phyloP scores from a whole-genome alignment of 768 basidiomycete genomes.

The Chalciporus piperatus region DNA sequence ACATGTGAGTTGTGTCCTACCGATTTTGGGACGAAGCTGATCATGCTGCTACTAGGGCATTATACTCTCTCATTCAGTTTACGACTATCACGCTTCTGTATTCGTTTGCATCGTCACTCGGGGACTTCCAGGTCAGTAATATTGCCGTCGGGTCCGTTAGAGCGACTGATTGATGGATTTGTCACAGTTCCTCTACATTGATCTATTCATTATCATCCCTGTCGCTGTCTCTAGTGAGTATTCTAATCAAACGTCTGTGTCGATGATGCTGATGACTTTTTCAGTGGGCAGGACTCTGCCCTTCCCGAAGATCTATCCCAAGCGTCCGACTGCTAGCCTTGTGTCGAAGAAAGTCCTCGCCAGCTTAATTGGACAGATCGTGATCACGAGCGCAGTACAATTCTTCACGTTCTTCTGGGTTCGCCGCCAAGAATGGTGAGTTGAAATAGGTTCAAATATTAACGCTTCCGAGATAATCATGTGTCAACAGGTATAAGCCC shows the following conservation, averaged over 20 bases:
- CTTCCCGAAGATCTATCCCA: slow-evolving; percentile 80
- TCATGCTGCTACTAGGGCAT: slow-evolving; percentile 58
- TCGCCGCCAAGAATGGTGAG: slow-evolving; percentile 76
- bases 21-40: slow-evolving; percentile 5
- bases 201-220: slow-evolving; percentile 96
- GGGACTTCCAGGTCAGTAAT: slow-evolving; percentile 84
- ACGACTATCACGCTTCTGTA: slow-evolving; percentile 96
- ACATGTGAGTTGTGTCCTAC: slow-evolving; percentile 66
- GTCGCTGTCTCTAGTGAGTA: slow-evolving; percentile 91
- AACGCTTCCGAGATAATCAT: neutral
- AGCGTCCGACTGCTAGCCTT: slow-evolving; percentile 91
- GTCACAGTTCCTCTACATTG: slow-evolving; percentile 89
- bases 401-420: slow-evolving; percentile 91
- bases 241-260: neutral
- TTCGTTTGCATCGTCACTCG: slow-evolving; percentile 93
- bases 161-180: slow-evolving; percentile 7
- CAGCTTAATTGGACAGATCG: slow-evolving; percentile 89
- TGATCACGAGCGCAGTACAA: slow-evolving; percentile 81
- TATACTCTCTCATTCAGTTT: slow-evolving; percentile 98
- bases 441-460: neutral
- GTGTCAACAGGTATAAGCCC: slow-evolving; percentile 64
- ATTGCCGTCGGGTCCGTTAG: neutral
- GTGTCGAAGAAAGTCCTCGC: slow-evolving; percentile 94
- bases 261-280: slow-evolving; percentile 6
- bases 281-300: slow-evolving; percentile 95